Evolutionary conservation across 1,284 basidiomycete species (phyloP).

Genomic region (Austroboletus sp.): DNA sequence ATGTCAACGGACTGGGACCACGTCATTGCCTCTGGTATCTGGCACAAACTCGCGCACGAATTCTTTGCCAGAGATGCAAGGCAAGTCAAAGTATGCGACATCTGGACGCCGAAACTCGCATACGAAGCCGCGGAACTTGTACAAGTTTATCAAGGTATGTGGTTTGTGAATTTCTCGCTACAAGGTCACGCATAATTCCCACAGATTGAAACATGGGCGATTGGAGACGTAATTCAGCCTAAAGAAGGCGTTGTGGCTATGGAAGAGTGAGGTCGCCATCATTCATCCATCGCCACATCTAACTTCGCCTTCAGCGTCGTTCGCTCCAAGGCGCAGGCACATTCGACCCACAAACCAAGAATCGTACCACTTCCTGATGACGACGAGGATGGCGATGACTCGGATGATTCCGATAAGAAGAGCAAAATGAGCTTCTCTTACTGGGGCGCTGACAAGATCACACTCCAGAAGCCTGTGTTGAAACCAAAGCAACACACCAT

Average conservation of each 20-base stretch:
- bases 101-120: slow-evolving; percentile 65
- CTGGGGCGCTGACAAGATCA: slow-evolving; percentile 83
- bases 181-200: slow-evolving; percentile 2
- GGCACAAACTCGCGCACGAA: slow-evolving; percentile 62
- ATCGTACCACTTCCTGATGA: slow-evolving; percentile 64
- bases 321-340: slow-evolving; percentile 56
- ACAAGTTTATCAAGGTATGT: slow-evolving; percentile 75
- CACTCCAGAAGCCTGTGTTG: slow-evolving; percentile 67
- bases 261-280: slow-evolving; percentile 65
- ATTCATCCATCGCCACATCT: slow-evolving; percentile 4
- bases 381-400: slow-evolving; percentile 59
- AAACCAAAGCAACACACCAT: slow-evolving; percentile 42
- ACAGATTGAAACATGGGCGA: slow-evolving; percentile 86
- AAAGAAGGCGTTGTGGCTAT: slow-evolving; percentile 71
- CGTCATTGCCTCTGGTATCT: slow-evolving; percentile 76
- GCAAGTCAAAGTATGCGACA: slow-evolving; percentile 73
- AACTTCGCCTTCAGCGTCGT: slow-evolving; percentile 47
- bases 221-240: slow-evolving; percentile 64
- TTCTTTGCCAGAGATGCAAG: slow-evolving; percentile 71
- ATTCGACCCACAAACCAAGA: slow-evolving; percentile 51
- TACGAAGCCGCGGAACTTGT: slow-evolving; percentile 79
- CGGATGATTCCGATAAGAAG: slow-evolving; percentile 79
- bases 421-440: slow-evolving; percentile 89
- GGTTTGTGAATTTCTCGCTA: slow-evolving; percentile 5
- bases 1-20: slow-evolving; percentile 86